Evolutionary conservation across 768 basidiomycete genomes (phyloP), one percentile per base, ranked within the genome.

Genomic region (Collybia mongolica): DNA sequence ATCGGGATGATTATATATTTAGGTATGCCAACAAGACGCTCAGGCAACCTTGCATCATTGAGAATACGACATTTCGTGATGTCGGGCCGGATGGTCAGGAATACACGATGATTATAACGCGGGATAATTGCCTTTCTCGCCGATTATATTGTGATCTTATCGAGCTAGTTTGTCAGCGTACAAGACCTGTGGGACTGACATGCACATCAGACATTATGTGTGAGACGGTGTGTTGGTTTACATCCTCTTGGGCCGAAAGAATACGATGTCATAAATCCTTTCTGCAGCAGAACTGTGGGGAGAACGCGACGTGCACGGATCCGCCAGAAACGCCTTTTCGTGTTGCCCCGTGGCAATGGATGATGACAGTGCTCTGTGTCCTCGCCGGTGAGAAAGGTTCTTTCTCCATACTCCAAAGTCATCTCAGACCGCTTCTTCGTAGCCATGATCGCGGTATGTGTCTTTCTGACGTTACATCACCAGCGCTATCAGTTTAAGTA

Each of bases 121-220:
- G 84, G 45, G 73, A 78, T 58, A 84, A 87, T 61, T 88, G 85
- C 61, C 71, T 68, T 12, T 73, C 72, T 4, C 72, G 79, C 2
- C 68, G 64, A 9, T 64, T 81, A 6, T 85, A 80, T 64, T 87
- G 86, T 61, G 80, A 82, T 51, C 68, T 72, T 5, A 56, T 59
- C 1, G 49, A 65, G 2, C 51, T 66, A 19, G 66, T 72, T 6
- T 87, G 85, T 54, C 60, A 77, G 41, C 64, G 63, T 44, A 72
- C 70, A 28, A 78, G 77, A 54, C 50, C 56, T 1, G 26, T 81
- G 19, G 77, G 77, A 0, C 59, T 54, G 4, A 46, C 62, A 0
- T 87, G 86, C 58, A 53, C 55, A 5, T 70, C 70, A 8, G 83
- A 87, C 59, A 72, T 75, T 40, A 79, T 85, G 69, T 87, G 80